Conservation (phyloP, 371 early-diverging fungal species). For the Mucor piriformis region DNA sequence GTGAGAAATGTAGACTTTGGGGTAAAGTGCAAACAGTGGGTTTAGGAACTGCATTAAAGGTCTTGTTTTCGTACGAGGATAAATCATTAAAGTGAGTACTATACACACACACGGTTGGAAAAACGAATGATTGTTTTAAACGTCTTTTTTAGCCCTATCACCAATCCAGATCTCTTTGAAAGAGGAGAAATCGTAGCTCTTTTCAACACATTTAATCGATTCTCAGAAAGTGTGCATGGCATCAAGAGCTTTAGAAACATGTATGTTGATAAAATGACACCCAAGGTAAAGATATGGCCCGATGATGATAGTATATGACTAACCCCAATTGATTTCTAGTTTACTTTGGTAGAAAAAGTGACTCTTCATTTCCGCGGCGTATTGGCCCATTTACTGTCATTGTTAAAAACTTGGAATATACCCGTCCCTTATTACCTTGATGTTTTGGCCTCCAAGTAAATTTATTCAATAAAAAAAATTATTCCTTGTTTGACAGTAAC, state of each 20-base stretch:
- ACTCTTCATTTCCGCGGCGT: not conserved
- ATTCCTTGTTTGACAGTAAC: not conserved
- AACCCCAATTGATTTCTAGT: not conserved
- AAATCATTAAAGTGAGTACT: slow-evolving; percentile 56
- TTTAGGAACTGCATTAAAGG: slow-evolving; percentile 93
- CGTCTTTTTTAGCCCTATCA: slow-evolving; percentile 47
- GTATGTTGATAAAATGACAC: slow-evolving; percentile 57
- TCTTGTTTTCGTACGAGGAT: slow-evolving; percentile 89
- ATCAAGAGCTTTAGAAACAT: slow-evolving; percentile 73
- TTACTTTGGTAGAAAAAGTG: not conserved
- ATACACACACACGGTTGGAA: too few relatives aligned
- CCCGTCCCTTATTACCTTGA: slow-evolving; percentile 34
- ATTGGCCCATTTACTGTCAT: slow-evolving; percentile 5
- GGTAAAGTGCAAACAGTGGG: slow-evolving; percentile 90
- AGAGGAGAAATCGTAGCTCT: slow-evolving; percentile 91
- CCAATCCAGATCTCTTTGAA: slow-evolving; percentile 60
- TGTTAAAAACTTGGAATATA: slow-evolving; percentile 30
- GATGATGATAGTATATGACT: not conserved
- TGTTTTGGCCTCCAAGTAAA: slow-evolving; percentile 1
- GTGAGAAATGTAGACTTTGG: slow-evolving; percentile 98
- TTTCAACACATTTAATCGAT: slow-evolving; percentile 88
- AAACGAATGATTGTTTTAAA: too few relatives aligned
- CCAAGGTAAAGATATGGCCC: slow-evolving; percentile 5
- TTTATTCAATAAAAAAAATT: not conserved
- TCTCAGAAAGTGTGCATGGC: slow-evolving; percentile 78